Evolutionary conservation across 164 flowering plant genomes (phyloP).

Genomic region (Umbellularia californica): DNA sequence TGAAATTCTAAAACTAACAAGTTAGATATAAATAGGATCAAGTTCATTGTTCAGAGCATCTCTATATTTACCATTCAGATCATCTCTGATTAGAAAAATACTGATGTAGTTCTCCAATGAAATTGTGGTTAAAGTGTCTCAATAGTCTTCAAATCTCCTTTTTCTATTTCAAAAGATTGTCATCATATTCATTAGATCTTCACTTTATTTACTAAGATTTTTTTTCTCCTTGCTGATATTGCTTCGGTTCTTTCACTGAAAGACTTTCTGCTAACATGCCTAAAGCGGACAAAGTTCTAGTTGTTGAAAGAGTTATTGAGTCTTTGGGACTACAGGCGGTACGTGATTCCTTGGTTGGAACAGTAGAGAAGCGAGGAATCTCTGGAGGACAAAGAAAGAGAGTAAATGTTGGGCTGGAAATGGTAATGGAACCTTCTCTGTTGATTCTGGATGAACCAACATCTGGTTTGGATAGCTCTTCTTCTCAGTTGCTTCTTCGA

Average conservation of each 20-base stretch:
- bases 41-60: background rate
- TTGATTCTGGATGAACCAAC: constrained; percentile 94
- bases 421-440: constrained; percentile 98
- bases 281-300: constrained; percentile 79
- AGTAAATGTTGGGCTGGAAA: constrained; percentile 96
- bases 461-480: constrained; percentile 93
- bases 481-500: constrained; percentile 80
- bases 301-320: constrained; percentile 92
- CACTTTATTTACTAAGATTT: too few species aligned
- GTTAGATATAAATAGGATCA: background rate
- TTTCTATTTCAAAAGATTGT: background rate
- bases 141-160: background rate
- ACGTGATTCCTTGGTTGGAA: constrained; percentile 88
- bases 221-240: background rate
- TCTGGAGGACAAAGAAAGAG: constrained; percentile 98
- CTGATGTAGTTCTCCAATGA: background rate
- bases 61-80: too few species aligned
- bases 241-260: constrained; percentile 13
- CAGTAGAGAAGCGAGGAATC: constrained; percentile 95
- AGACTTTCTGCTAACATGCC: constrained; percentile 72
- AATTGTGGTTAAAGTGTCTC: background rate
- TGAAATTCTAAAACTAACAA: background rate
- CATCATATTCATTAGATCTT: background rate
- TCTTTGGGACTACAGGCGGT: constrained; percentile 78
- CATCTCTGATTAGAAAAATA: background rate